Base-by-base conservation (phyloP, 192 early-diverging fungal genomes). In the Martensiomyces pterosporus region DNA sequence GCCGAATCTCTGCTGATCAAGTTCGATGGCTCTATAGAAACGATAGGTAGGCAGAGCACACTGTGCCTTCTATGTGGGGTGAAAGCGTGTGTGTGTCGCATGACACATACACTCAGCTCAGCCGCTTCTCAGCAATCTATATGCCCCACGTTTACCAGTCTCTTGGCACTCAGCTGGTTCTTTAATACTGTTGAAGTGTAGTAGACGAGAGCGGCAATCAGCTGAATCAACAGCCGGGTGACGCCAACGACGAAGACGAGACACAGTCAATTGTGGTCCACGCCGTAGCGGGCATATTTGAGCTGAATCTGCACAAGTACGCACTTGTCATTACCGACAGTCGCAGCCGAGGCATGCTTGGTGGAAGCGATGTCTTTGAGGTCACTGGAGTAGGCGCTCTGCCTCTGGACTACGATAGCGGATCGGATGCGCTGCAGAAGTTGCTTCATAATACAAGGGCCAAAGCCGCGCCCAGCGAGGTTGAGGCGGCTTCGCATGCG, bases 241-340 rank as follows among this genome's bases (percentile, higher is more conserved):
- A 39, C 3, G 6, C 16, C 37, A n/a, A n/a, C n/a, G n/a, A n/a
- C 25, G 23, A 40, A 12, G 48, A 25, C 4, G 21, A 26, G 16
- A 36, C 22, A 3, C 32, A 39, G n/a, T 39, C 52, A 13, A 34
- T 61, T 3, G 14, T 23, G 1, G 54, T 73, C 13, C 62, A 65
- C 17, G 63, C 50, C 12, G 39, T 66, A 15, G 63, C 37, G 16
- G 69, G 69, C 10, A 45, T 61, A 19, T 61, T 73, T 45, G 35
- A 46, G 12, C 53, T 73, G 3, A 55, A 73, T 22, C 49, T 51
- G 9, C 35, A 39, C 34, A 45, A 47, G 35, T 73, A 73, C 29
- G 19, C 62, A n/a, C 54, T 73, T 2, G 58, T 65, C n/a, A 53
- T 46, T 18, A 62, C 54, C 3, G 53, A 51, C 24, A 66, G 69